Base-by-base conservation (phyloP, 129 eudicot genomes). In the Erigeron canadensis region DNA sequence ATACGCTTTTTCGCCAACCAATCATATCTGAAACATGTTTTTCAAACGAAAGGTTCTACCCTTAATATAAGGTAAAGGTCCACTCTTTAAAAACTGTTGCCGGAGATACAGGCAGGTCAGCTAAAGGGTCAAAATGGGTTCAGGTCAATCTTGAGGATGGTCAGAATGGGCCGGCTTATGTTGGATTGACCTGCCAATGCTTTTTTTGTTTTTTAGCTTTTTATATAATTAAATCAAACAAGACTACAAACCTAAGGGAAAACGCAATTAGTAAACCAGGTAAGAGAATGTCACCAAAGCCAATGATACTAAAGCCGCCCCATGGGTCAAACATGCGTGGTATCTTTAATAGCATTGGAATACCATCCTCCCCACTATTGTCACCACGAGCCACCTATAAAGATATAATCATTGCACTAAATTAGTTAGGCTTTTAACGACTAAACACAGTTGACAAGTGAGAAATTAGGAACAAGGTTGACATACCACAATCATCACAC, bases 401-500 rank as follows among this genome's bases (percentile, higher is more conserved):
- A 50, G 65, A 56, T 41, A 56, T 41, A 63, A 16, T 8, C 19
- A 57, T 28, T 12, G 22, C 68, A 50, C 12, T 5, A 62, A 55
- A 76, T 67, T 61, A 47, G 8, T 46, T 54, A 7, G 37, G 54
- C 71, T 22, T 13, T 37, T 22, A 59, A 16, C 19, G 37, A 8
- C 34, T 47, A 64, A 19, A 57, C 63, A 34, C 5, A 56, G 60
- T 42, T 8, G 44, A 54, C 55, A 8, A 63, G 68, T 48, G 61
- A 12, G 6, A 74, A 17, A 51, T 5, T 47, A 75, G 44, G 71
- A 62, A 46, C 37, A 64, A 58, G 40, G 77, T 17, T 71, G 61
- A 80, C 91, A 28, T 77, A 90, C 97, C 95, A 90, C 91, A 79
- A 90, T 90, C 97, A 90, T 90, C 80, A 90, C 97, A 17, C 97